phyloP scores from a whole-genome alignment of 495 filamentous ascomycete species.

The Sporormia fimetaria region DNA sequence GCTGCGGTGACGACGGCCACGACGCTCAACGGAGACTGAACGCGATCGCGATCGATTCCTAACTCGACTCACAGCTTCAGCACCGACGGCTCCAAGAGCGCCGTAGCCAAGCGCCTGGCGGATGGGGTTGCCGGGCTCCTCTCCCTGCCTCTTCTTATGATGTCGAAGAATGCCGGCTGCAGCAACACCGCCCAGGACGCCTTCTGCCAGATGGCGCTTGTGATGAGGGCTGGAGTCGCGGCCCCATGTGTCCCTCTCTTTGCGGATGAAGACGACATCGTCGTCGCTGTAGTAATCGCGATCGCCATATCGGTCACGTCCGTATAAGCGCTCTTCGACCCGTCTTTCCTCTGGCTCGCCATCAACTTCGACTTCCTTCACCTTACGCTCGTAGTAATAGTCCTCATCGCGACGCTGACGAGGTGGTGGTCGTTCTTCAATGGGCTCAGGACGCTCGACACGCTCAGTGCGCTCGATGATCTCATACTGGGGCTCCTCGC shows the following conservation, averaged over 20 bases:
- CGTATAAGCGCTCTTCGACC: constrained; percentile 42
- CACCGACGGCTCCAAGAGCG: constrained; percentile 69
- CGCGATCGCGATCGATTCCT: constrained; percentile 34
- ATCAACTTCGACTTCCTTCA: constrained; percentile 38
- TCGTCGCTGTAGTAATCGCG: constrained; percentile 46
- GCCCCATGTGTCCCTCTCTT: constrained; percentile 32
- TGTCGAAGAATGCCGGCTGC: constrained; percentile 62
- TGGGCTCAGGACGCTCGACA: constrained; percentile 31
- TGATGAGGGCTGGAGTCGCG: constrained; percentile 55
- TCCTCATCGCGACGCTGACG: constrained; percentile 45
- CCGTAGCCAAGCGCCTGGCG: constrained; percentile 69
- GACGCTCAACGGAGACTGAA: constrained; percentile 19
- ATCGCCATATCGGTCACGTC: constrained; percentile 43
- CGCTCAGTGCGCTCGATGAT: constrained; percentile 56
- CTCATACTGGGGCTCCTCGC: constrained; percentile 54
- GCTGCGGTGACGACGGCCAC: constrained; percentile 29
- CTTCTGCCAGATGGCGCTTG: constrained; percentile 74
- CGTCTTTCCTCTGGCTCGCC: constrained; percentile 29
- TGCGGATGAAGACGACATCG: constrained; percentile 48
- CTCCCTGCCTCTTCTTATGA: constrained; percentile 50
- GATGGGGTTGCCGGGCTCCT: constrained; percentile 49
- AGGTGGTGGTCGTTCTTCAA: constrained; percentile 33
- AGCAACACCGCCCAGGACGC: constrained; percentile 68
- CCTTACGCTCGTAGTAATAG: constrained; percentile 54
- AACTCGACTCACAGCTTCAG: constrained; percentile 59